phyloP scores from a whole-genome alignment of 2,329 filamentous ascomycete genomes.

The Phialophora chinensis region DNA sequence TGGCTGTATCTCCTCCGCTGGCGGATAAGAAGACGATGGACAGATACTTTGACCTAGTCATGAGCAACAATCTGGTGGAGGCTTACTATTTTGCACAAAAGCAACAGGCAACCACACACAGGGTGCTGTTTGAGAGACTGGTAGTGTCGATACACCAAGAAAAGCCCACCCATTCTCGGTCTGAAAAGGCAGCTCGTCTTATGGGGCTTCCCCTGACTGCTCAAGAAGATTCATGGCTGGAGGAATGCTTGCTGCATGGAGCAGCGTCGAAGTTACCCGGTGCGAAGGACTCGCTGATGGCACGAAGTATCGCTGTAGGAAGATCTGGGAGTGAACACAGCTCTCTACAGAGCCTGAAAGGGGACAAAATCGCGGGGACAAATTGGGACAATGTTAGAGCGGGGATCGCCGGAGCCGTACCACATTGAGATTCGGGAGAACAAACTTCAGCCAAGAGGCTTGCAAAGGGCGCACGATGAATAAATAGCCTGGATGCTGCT shows the following conservation, averaged over 20 bases:
- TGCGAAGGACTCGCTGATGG: constrained; percentile 74
- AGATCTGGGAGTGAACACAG: constrained; percentile 48
- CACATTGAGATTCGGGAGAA: constrained; percentile 16
- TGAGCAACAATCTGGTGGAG: constrained; percentile 70
- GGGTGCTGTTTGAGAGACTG: constrained; percentile 70
- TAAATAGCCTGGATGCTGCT: not conserved
- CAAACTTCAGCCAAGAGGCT: not conserved
- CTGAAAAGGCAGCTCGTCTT: constrained; percentile 69
- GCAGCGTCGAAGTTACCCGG: constrained; percentile 68
- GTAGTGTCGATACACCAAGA: constrained; percentile 63
- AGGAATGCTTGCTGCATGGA: constrained; percentile 68
- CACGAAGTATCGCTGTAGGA: constrained; percentile 73
- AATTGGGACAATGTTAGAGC: constrained; percentile 57
- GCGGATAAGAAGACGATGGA: constrained; percentile 66
- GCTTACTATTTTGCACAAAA: constrained; percentile 75
- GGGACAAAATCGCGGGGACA: constrained; percentile 56
- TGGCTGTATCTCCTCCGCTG: constrained; percentile 76
- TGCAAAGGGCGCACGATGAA: not conserved
- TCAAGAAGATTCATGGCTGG: constrained; percentile 76
- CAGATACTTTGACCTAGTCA: constrained; percentile 72
- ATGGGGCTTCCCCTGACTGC: constrained; percentile 73
- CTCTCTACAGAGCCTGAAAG: constrained; percentile 46
- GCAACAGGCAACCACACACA: constrained; percentile 66
- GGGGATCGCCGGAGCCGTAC: constrained; percentile 26
- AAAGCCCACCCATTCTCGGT: constrained; percentile 48